phyloP scores from a whole-genome alignment of 2,329 filamentous ascomycete species.

The Mycosphaerella sp. region DNA sequence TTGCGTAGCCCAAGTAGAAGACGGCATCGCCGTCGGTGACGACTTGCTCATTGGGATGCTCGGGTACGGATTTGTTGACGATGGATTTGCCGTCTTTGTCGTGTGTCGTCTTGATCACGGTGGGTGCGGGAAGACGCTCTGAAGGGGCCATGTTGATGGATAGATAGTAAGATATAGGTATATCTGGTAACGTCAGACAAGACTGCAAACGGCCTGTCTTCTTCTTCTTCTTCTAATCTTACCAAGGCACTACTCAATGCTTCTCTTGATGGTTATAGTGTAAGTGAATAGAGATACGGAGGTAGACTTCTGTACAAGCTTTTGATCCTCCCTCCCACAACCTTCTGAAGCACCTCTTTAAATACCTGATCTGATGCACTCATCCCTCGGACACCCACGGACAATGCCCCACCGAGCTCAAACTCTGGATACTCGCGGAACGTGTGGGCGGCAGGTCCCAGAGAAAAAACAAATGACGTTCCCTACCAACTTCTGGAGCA shows the following conservation, averaged over 20 bases:
- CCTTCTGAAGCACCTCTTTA: too few relatives aligned
- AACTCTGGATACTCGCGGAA: slow-evolving; percentile 3
- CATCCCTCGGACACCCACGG: neutral
- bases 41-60: slow-evolving; percentile 23
- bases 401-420: neutral
- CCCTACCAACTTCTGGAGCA: too few relatives aligned
- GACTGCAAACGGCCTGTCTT: neutral
- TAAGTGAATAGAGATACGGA: too few relatives aligned
- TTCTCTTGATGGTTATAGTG: neutral
- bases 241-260: neutral
- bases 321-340: neutral
- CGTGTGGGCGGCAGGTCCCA: slow-evolving; percentile 10
- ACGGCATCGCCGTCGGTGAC: slow-evolving; percentile 36
- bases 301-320: too few relatives aligned
- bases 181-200: neutral
- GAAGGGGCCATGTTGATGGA: too few relatives aligned
- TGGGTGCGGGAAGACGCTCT: slow-evolving; percentile 8
- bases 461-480: too few relatives aligned
- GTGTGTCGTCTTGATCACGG: slow-evolving; percentile 28
- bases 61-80: slow-evolving; percentile 21
- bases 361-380: neutral
- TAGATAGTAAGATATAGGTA: too few relatives aligned
- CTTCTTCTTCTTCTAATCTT: too few relatives aligned
- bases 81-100: slow-evolving; percentile 29
- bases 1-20: slow-evolving; percentile 47